Percentiles rank a stretch among this genome's conserved stretches.
phyloP scores from a whole-genome alignment of 2,329 filamentous ascomycete species.

The Pseudocercospora musae region DNA sequence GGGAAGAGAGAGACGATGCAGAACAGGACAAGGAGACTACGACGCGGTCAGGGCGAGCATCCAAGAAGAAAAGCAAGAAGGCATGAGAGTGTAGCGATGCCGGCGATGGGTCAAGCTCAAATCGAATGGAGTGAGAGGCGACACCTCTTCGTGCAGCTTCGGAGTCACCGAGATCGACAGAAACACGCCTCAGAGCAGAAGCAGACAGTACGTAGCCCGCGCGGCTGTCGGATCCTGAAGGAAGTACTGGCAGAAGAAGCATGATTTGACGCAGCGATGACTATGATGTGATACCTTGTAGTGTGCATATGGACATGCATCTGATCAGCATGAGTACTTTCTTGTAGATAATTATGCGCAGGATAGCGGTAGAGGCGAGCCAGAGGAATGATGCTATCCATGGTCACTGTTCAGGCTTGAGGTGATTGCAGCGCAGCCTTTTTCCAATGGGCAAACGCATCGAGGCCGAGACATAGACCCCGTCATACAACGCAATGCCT shows the following conservation, averaged over 20 bases:
- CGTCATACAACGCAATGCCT: background rate
- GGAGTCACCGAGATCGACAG: background rate
- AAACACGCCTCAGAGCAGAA: background rate
- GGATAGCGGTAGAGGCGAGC: background rate
- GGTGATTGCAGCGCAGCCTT: background rate
- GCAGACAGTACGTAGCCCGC: background rate
- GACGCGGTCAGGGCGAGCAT: constrained; percentile 3
- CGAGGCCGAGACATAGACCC: background rate
- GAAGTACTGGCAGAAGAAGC: background rate
- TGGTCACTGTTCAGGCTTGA: background rate
- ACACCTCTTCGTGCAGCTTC: background rate
- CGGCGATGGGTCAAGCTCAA: background rate
- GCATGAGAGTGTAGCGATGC: background rate
- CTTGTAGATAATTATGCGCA: background rate
- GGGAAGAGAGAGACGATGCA: constrained; percentile 8
- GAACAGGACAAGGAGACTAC: constrained; percentile 2
- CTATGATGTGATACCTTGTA: background rate
- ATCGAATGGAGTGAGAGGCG: background rate
- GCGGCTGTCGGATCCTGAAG: background rate
- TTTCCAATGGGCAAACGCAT: too few relatives aligned
- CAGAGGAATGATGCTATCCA: background rate
- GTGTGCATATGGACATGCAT: background rate
- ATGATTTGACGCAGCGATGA: background rate
- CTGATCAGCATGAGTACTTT: background rate
- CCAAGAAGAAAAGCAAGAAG: constrained; percentile 19